Evolutionary conservation across 2,329 filamentous ascomycete species (phyloP).

Genomic region (Pseudogymnoascus sp.): DNA sequence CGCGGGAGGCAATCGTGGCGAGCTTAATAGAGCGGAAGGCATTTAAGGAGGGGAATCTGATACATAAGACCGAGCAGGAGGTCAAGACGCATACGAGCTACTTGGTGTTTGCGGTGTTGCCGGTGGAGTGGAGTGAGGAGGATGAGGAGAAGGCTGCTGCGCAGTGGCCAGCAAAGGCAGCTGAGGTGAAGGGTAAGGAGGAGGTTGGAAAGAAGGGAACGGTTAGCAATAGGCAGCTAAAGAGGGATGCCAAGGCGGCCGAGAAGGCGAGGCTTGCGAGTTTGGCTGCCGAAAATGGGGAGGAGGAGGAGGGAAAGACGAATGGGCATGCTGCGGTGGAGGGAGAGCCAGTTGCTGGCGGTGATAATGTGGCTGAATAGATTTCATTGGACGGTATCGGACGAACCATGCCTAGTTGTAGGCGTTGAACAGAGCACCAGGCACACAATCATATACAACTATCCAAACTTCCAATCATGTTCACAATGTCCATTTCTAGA

Average conservation of each 20-base stretch:
- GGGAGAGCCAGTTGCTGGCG: neutral
- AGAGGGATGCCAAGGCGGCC: neutral
- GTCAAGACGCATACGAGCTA: slow-evolving; percentile 97
- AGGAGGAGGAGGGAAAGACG: neutral
- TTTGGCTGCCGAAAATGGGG: neutral
- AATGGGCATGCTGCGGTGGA: neutral
- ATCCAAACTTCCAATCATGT: neutral
- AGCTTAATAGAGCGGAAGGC: slow-evolving; percentile 38
- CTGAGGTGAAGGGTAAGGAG: slow-evolving; percentile 34
- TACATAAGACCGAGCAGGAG: slow-evolving; percentile 77
- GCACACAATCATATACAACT: neutral
- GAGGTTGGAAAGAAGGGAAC: slow-evolving; percentile 37
- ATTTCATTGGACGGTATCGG: neutral
- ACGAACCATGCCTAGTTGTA: neutral
- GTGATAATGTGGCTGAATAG: neutral
- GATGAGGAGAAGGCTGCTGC: slow-evolving; percentile 63
- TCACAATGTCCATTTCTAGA: neutral
- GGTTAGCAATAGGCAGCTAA: slow-evolving; percentile 6
- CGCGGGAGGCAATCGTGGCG: slow-evolving; percentile 25
- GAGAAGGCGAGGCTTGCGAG: neutral
- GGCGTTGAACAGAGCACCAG: neutral
- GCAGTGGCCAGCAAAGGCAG: slow-evolving; percentile 45
- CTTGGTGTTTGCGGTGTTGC: slow-evolving; percentile 82
- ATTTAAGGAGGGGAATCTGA: slow-evolving; percentile 68
- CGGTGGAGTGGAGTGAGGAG: slow-evolving; percentile 74